Conservation (phyloP, 805 yeast genomes). For the Ogataea wickerhamii region DNA sequence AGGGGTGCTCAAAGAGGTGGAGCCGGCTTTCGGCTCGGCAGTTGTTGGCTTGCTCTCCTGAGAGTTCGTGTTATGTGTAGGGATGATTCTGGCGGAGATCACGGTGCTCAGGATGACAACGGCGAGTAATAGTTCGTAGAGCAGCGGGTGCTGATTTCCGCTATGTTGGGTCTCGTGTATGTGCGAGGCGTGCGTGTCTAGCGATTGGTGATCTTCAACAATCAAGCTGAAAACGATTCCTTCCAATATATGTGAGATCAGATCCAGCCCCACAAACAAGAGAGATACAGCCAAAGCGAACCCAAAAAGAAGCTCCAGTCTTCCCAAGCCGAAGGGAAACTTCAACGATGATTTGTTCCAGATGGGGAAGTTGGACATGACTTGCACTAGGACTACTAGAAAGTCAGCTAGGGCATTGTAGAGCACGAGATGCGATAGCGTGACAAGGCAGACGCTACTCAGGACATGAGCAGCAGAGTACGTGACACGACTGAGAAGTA, state of each 20-base stretch:
- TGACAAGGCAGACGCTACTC: constrained; percentile 58
- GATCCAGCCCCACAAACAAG: constrained; percentile 86
- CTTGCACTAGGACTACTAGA: constrained; percentile 65
- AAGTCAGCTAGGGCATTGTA: constrained; percentile 82
- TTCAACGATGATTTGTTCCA: constrained; percentile 82
- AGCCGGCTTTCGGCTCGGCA: constrained; percentile 16
- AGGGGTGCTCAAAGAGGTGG: neutral
- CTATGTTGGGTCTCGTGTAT: constrained; percentile 25
- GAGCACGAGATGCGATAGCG: constrained; percentile 81
- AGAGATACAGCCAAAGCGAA: constrained; percentile 83
- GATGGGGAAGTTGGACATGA: constrained; percentile 87
- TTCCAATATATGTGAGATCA: constrained; percentile 82
- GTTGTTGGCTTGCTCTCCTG: neutral
- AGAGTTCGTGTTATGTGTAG: neutral
- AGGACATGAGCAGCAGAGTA: constrained; percentile 58
- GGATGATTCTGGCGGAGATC: constrained; percentile 30
- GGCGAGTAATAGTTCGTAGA: constrained; percentile 31
- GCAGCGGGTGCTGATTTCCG: constrained; percentile 17
- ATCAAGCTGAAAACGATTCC: constrained; percentile 52
- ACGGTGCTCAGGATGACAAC: constrained; percentile 30
- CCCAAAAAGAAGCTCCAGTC: constrained; percentile 83
- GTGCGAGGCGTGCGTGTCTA: constrained; percentile 27
- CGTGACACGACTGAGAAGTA: constrained; percentile 48
- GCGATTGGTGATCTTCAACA: constrained; percentile 25
- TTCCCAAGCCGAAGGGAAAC: constrained; percentile 90